Conservation (phyloP, 768 basidiomycete genomes). For the Suillus cothurnatus region DNA sequence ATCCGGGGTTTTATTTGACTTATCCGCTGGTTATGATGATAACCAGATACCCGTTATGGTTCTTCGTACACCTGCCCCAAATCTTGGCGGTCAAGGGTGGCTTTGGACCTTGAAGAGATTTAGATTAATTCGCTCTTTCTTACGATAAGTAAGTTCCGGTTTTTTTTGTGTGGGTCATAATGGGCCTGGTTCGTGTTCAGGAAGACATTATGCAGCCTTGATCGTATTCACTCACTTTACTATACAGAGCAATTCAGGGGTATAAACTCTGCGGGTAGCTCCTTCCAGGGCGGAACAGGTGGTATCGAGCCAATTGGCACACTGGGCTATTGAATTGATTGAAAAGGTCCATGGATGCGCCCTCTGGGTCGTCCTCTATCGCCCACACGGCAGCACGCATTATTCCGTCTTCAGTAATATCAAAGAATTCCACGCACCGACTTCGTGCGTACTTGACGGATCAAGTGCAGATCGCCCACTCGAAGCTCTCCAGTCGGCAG, state of each 20-base stretch:
- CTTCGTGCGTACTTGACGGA: constrained; percentile 50
- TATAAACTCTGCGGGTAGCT: constrained; percentile 21
- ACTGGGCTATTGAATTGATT: constrained; percentile 28
- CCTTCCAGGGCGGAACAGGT: constrained; percentile 25
- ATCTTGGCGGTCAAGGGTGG: constrained; percentile 14
- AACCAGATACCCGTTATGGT: constrained; percentile 17
- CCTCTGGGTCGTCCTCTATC: constrained; percentile 30
- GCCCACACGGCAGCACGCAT: constrained; percentile 28
- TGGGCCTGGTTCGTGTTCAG: neutral
- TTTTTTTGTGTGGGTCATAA: neutral
- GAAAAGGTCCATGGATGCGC: constrained; percentile 19
- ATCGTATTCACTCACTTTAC: constrained; percentile 10
- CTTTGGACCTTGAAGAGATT: constrained; percentile 10
- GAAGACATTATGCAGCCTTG: constrained; percentile 3
- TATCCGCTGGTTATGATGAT: constrained; percentile 14
- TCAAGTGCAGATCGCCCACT: constrained; percentile 67
- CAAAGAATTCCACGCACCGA: constrained; percentile 38
- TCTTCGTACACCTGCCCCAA: constrained; percentile 11
- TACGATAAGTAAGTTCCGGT: constrained; percentile 13
- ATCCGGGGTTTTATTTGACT: constrained; percentile 14
- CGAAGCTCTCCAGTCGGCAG: constrained; percentile 39
- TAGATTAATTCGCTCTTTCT: constrained; percentile 12
- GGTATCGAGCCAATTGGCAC: constrained; percentile 23
- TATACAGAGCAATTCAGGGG: constrained; percentile 14
- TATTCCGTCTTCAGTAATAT: constrained; percentile 44